Evolutionary conservation across 495 filamentous ascomycete species (phyloP).

Genomic region (Aspergillus cristatus): DNA sequence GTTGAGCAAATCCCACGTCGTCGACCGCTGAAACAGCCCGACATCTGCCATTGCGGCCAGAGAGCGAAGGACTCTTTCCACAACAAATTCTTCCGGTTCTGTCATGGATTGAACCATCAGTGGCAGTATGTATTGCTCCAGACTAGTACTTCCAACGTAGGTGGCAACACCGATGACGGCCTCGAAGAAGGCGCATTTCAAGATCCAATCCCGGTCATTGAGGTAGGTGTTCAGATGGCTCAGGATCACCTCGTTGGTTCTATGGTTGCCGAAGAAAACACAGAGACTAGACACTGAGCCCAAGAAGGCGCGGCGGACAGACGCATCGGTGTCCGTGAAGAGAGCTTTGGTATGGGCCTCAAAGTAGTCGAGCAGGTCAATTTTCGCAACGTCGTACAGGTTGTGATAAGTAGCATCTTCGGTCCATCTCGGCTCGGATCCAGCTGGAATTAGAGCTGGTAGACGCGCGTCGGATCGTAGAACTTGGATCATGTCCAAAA

Average conservation of each 20-base stretch:
- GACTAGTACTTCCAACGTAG: constrained; percentile 74
- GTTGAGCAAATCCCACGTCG: constrained; percentile 78
- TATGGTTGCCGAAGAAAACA: constrained; percentile 84
- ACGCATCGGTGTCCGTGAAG: constrained; percentile 75
- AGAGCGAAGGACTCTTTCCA: constrained; percentile 81
- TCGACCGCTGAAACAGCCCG: constrained; percentile 76
- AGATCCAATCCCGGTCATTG: constrained; percentile 91
- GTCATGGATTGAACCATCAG: constrained; percentile 96
- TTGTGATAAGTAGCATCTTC: constrained; percentile 73
- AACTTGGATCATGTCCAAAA: constrained; percentile 85
- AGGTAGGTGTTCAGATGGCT: constrained; percentile 96
- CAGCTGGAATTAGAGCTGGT: constrained; percentile 65
- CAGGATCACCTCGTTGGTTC: constrained; percentile 87
- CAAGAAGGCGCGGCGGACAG: constrained; percentile 90
- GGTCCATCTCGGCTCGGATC: constrained; percentile 41
- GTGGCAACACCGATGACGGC: constrained; percentile 88
- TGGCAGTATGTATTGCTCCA: constrained; percentile 94
- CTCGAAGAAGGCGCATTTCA: constrained; percentile 95
- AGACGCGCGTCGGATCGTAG: constrained; percentile 77
- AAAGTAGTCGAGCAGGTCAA: constrained; percentile 70
- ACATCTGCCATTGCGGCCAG: constrained; percentile 84
- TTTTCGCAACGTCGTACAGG: constrained; percentile 72
- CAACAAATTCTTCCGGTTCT: constrained; percentile 90
- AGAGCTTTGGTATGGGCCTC: constrained; percentile 81
- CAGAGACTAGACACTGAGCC: constrained; percentile 87